Percentiles rank a stretch among this genome's conserved stretches.
Conservation (phyloP, 2,329 filamentous ascomycete species). For the Coniochaeta hoffmannii region DNA sequence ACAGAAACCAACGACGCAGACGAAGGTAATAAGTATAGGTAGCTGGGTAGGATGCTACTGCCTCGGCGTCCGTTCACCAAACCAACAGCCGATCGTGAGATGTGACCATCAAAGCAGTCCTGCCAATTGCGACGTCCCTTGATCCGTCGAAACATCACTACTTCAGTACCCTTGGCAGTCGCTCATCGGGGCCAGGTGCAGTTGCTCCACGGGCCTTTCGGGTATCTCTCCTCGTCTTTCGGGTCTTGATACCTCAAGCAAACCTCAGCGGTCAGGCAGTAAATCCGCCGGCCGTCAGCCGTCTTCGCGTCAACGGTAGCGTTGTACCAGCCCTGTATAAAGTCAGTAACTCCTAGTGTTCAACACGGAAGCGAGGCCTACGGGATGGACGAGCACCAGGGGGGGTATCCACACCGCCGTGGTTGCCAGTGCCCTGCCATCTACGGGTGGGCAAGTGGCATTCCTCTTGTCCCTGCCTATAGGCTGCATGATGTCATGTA, state of each 20-base stretch:
- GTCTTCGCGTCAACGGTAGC: constrained; percentile 8
- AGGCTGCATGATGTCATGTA: constrained; percentile 8
- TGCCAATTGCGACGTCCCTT: not conserved
- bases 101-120: not conserved
- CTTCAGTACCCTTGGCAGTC: not conserved
- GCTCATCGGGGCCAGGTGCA: constrained; percentile 8
- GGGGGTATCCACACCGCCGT: constrained; percentile 3
- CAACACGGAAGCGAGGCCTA: constrained; percentile 1
- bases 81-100: too few relatives aligned
- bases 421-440: constrained; percentile 7
- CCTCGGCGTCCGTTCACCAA: too few relatives aligned
- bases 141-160: not conserved
- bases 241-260: constrained; percentile 7
- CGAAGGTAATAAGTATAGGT: too few relatives aligned
- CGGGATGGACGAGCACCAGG: constrained; percentile 4
- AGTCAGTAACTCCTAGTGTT: not conserved
- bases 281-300: constrained; percentile 7
- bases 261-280: constrained; percentile 7
- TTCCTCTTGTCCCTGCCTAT: constrained; percentile 7
- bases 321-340: constrained; percentile 5
- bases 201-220: constrained; percentile 6
- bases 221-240: constrained; percentile 5
- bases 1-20: too few relatives aligned
- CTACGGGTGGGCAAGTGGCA: constrained; percentile 7
- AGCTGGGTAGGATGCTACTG: too few relatives aligned